Evolutionary conservation across 139 green algal species (phyloP), one percentile per base, ranked within the genome.

Genomic region (Chlorokybus atmophyticus): DNA sequence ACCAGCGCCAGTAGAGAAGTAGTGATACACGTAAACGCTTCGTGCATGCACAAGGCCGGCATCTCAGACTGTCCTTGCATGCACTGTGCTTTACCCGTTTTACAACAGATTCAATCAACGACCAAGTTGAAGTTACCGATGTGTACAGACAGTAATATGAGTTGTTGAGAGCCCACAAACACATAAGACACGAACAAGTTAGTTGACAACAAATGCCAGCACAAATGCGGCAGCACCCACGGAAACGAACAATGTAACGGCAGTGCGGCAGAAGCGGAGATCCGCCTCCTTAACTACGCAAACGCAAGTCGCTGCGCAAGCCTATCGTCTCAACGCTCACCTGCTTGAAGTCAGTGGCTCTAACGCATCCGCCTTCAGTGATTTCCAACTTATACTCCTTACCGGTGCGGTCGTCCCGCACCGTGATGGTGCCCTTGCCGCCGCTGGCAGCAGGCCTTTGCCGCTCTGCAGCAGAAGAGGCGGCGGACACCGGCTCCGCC

Each of bases 261-360:
- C n/a, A 26, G 7, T 19, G 19, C 19, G 7, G 44, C 19, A 19
- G n/a, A 8, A 17, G 8, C 7, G 8, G 40, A 42, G 5, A 10
- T 47, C 6, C 10, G 50, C 50, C 27, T 28, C 8, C 17, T 54
- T n/a, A 19, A 31, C 17, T 8, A 31, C n/a, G 17, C 8, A 14
- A n/a, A n/a, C 8, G 6, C 24, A 41, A 10, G 40, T 14, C 8
- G 0, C 74, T 74, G 29, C 82, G 75, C 39, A 93, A 74, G 8
- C 83, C 83, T 2, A 85, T 82, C 8, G 86, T n/a, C n/a, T n/a
- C n/a, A n/a, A n/a, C 84, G 10, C 74, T 89, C 63, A 97, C 93
- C 54, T 93, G 68, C 65, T 93, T 94, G 10, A 97, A 71, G 8
- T 85, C 83, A 3, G 68, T 71, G 1, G 84, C 90, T 25, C 75